Conservation (phyloP, 2,329 filamentous ascomycete species). For the Phaeophleospora eucalypticola region DNA sequence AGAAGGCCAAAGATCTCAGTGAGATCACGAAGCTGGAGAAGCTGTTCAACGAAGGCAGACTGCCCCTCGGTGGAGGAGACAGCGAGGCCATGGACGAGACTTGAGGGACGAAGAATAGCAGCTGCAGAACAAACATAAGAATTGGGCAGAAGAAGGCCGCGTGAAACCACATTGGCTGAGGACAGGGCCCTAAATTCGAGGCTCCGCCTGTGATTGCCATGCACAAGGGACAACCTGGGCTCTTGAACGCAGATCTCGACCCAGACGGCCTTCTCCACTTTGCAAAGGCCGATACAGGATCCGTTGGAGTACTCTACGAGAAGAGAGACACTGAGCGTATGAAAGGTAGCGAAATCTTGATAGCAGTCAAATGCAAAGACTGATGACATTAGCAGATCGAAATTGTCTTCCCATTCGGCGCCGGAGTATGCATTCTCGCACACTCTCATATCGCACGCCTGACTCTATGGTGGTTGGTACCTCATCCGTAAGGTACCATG, state of each 20-base stretch:
- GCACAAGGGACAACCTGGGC: too few relatives aligned
- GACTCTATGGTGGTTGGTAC: not conserved
- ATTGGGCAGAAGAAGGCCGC: not conserved
- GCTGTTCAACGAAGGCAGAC: constrained; percentile 80
- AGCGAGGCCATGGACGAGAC: constrained; percentile 33
- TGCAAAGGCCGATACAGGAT: too few relatives aligned
- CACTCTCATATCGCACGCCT: not conserved
- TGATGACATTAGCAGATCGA: not conserved
- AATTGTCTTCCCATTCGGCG: not conserved
- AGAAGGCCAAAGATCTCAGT: constrained; percentile 79
- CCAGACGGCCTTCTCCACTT: too few relatives aligned
- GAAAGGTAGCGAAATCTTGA: not conserved
- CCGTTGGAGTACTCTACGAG: too few relatives aligned
- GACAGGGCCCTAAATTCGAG: not conserved
- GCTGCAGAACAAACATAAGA: not conserved
- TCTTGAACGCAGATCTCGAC: too few relatives aligned
- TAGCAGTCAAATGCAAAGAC: not conserved
- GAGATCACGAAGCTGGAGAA: constrained; percentile 90
- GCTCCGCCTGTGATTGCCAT: too few relatives aligned
- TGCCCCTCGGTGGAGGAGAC: constrained; percentile 52
- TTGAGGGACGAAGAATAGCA: constrained; percentile 17
- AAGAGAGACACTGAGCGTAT: too few relatives aligned
- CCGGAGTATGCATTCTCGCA: not conserved
- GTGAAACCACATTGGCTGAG: not conserved
- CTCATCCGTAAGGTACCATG: not conserved